Base-by-base conservation (phyloP, 2,329 filamentous ascomycete species). In the Elsinoe perseae region DNA sequence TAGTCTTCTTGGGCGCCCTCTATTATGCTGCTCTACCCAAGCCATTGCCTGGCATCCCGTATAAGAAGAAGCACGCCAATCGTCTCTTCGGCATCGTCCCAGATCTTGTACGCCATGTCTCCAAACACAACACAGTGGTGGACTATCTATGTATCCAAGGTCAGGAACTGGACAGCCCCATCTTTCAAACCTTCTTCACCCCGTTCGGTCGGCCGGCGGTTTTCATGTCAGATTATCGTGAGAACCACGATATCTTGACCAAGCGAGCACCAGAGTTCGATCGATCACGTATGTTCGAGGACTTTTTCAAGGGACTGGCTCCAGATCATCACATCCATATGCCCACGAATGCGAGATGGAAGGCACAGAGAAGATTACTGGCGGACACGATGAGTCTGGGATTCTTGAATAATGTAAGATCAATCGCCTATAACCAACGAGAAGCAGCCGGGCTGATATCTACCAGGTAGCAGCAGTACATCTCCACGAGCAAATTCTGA, bases 121-220 rank as follows among this genome's bases (percentile, higher is more conserved):
- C 44, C 0, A 28, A 43, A 20, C 34, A 28, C 14, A 38, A 38
- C 7, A 30, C 32, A 5, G 21, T 54, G 9, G 23, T 43, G 30
- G 52, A 42, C 36, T 64, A 56, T 34, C 34, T 65, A 20, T 50
- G 57, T 4, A 46, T 53, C n/a, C 56, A 60, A n/a, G 38, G 53
- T 40, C 43, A 30, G 20, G 56, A 60, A 21, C 56, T 72, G 44
- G 60, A 71, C 6, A 70, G 69, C 9, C 73, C 75, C 0, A 68
- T 80, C 56, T 63, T 73, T 6, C 78, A 81, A 61, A 64, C 74
- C 4, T 80, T 79, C 61, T 63, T 77, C 54, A 65, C 66, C 4
- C 76, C 77, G 0, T 68, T 77, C 14, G 60, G 61, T 1, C 67
- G 65, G 27, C 78, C 77, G 1, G 70, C 68, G 63, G 66, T 80